A percentile compares a stretch with the other conserved stretches of the same genome.
phyloP scores from a whole-genome alignment of 768 basidiomycete species.

The Bullera alba region DNA sequence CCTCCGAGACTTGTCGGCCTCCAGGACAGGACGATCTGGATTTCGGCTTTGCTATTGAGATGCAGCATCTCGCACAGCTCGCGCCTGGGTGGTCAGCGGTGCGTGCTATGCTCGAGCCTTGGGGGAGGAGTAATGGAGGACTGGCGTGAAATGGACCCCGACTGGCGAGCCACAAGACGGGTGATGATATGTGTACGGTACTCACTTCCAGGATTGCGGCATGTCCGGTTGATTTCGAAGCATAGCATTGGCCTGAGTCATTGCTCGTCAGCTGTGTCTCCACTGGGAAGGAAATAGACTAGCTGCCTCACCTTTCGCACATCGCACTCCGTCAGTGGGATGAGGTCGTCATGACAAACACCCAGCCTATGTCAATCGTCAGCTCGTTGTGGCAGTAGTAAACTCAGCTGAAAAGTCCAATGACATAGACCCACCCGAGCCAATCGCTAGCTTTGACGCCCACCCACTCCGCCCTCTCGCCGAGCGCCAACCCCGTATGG shows the following conservation, averaged over 20 bases:
- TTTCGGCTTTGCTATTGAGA: constrained; percentile 82
- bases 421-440: constrained; percentile 50
- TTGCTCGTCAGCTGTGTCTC: neutral
- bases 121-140: too few species aligned
- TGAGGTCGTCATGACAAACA: constrained; percentile 56
- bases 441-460: constrained; percentile 70
- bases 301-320: constrained; percentile 20
- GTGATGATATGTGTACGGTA: neutral
- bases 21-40: constrained; percentile 52
- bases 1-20: too few species aligned
- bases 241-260: constrained; percentile 28
- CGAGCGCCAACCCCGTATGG: constrained; percentile 56
- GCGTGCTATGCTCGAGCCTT: too few species aligned
- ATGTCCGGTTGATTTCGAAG: constrained; percentile 15
- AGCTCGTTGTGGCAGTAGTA: too few species aligned
- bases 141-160: neutral
- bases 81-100: constrained; percentile 52
- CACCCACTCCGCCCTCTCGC: constrained; percentile 67
- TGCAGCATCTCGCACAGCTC: constrained; percentile 76
- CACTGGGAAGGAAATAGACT: neutral
- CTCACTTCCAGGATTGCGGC: constrained; percentile 35
- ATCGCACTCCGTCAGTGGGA: constrained; percentile 50
- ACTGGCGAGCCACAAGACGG: too few species aligned
- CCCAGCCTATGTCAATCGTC: constrained; percentile 51
- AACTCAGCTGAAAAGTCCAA: too few species aligned